phyloP scores from a whole-genome alignment of 1,139 yeast species.

The Geotrichum histeridarum region DNA sequence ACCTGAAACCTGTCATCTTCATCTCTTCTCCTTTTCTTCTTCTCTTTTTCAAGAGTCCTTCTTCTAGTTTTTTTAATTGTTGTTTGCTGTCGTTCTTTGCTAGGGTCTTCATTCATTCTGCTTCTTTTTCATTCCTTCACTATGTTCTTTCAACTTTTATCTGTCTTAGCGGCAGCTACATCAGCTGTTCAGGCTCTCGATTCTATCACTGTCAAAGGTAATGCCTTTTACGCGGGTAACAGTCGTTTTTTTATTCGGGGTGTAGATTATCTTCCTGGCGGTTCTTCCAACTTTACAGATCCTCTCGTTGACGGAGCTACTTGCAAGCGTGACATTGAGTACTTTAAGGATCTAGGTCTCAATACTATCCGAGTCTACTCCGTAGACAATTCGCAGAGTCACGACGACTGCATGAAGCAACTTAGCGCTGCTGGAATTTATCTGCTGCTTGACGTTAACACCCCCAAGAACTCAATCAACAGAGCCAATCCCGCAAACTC shows the following conservation, averaged over 20 bases:
- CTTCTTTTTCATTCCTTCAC: not conserved
- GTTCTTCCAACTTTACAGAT: conserved; percentile 53
- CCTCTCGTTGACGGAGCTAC: conserved; percentile 63
- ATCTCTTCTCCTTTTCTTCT: not conserved
- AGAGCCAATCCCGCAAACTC: conserved; percentile 63
- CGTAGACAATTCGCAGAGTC: conserved; percentile 72
- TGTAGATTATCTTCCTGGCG: conserved; percentile 75
- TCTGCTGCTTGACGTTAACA: conserved; percentile 81
- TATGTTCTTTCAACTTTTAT: not conserved
- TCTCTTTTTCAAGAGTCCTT: not conserved
- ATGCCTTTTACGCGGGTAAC: conserved; percentile 73
- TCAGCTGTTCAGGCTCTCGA: conserved; percentile 11
- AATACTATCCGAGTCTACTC: conserved; percentile 87
- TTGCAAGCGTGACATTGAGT: conserved; percentile 71
- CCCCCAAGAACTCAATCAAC: conserved; percentile 73
- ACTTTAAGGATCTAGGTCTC: conserved; percentile 67
- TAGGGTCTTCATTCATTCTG: not conserved
- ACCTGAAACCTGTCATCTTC: not conserved
- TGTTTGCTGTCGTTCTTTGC: not conserved
- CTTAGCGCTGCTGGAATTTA: conserved; percentile 91
- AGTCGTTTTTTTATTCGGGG: conserved; percentile 79
- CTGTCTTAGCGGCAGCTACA: conserved; percentile 2
- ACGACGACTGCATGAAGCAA: conserved; percentile 83
- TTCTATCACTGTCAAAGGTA: conserved; percentile 38
- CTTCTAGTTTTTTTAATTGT: not conserved